Conservation (phyloP, 768 basidiomycete genomes). For the Coprinopsis sp. region DNA sequence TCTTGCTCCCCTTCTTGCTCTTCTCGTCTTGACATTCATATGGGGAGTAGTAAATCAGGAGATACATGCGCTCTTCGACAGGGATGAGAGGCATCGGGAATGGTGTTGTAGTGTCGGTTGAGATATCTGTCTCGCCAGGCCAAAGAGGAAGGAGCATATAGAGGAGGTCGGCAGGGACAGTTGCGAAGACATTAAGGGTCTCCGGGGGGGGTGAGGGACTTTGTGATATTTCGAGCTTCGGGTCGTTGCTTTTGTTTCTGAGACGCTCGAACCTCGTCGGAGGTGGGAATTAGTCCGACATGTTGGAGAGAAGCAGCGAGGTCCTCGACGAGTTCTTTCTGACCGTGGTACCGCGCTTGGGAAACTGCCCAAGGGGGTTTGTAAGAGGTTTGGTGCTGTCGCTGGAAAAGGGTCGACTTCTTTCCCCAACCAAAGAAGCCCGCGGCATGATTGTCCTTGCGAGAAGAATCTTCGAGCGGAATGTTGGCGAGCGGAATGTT, state of each 20-base stretch:
- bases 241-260: constrained; percentile 14
- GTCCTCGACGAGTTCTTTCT: constrained; percentile 62
- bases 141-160: constrained; percentile 90
- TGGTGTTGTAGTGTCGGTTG: constrained; percentile 26
- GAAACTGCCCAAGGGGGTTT: constrained; percentile 61
- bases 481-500: constrained; percentile 49
- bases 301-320: constrained; percentile 74
- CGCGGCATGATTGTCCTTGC: constrained; percentile 20
- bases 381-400: constrained; percentile 21
- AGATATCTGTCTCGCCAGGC: constrained; percentile 66
- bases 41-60: constrained; percentile 74
- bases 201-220: constrained; percentile 10
- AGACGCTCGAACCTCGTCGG: constrained; percentile 22
- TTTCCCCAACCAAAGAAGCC: constrained; percentile 25
- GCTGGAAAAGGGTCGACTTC: constrained; percentile 16
- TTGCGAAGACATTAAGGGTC: constrained; percentile 45
- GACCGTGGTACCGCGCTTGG: constrained; percentile 63
- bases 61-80: constrained; percentile 55
- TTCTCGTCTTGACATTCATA: constrained; percentile 19
- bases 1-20: constrained; percentile 36
- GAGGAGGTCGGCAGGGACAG: constrained; percentile 62
- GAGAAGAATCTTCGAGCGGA: constrained; percentile 45
- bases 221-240: constrained; percentile 11
- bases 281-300: constrained; percentile 69
- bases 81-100: constrained; percentile 35